A percentile compares a stretch with the other conserved stretches of the same genome.
Evolutionary conservation across 2,329 filamentous ascomycete species (phyloP).

Genomic region (Graphilbum fragrans): DNA sequence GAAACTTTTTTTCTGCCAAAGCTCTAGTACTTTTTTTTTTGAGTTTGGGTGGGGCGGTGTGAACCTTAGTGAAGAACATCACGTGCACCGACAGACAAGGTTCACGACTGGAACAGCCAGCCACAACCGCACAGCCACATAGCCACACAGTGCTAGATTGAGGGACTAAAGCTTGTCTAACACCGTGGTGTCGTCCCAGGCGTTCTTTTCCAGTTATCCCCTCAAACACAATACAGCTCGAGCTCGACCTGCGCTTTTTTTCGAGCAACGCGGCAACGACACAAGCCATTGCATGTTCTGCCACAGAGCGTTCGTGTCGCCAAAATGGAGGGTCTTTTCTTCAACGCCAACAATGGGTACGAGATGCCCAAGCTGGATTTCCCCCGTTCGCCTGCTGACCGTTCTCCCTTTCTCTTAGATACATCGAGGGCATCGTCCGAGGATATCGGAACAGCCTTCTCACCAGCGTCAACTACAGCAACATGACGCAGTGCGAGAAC

Average conservation of each 20-base stretch:
- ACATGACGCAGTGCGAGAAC: conserved; percentile 93
- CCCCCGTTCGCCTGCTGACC: not conserved
- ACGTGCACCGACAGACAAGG: not conserved
- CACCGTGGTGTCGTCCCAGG: too few relatives aligned
- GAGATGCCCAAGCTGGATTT: conserved; percentile 13
- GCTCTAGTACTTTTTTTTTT: conserved; percentile 2
- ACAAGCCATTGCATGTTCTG: conserved; percentile 4
- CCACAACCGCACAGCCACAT: not conserved
- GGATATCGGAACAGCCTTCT: conserved; percentile 93
- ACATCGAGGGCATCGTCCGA: conserved; percentile 93
- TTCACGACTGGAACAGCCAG: too few relatives aligned
- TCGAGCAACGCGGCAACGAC: conserved; percentile 6
- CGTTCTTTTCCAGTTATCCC: not conserved
- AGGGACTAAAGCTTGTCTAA: too few relatives aligned
- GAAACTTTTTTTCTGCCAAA: conserved; percentile 13
- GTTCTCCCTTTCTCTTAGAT: conserved; percentile 39
- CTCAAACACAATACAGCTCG: not conserved
- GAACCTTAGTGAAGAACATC: not conserved
- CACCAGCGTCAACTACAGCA: conserved; percentile 82
- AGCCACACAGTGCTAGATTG: not conserved
- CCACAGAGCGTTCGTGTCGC: conserved; percentile 4
- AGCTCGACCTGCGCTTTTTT: conserved; percentile 6
- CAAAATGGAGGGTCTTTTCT: conserved; percentile 82
- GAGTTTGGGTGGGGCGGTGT: not conserved
- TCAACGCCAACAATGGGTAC: conserved; percentile 89